Base-by-base conservation (phyloP, 225 moss, liverwort and hornwort genomes). In the Rhytidiadelphus loreus region DNA sequence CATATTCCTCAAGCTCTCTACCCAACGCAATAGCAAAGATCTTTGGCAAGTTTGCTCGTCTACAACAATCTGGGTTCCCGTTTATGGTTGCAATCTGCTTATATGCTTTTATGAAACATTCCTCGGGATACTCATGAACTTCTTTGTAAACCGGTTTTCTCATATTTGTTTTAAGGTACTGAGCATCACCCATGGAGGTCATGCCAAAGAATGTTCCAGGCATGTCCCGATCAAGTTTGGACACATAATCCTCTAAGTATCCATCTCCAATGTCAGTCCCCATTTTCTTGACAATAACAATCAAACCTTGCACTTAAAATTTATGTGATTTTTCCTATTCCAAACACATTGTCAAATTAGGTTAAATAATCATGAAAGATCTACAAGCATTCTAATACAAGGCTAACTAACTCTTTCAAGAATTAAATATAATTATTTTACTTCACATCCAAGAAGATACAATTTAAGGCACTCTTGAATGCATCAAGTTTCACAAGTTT, bases 151-250 rank as follows among this genome's bases (percentile, higher is more conserved):
- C 16, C 0, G 72, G 77, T 77, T 90, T 93, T 4, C 91, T 82
- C 12, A 37, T 30, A 13, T 90, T 92, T 13, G n/a, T 87, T 56
- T 59, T 92, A 0, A 94, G 25, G 19, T 94, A 94, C 7, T 88
- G 85, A 7, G 86, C 80, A 80, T 93, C 88, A 1, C 93, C 94
- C 88, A 92, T 92, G 6, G 86, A 88, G 3, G 94, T 94, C 93
- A 94, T 93, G 71, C 94, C 93, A 50, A 94, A 94, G 39, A 93
- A 94, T 17, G 81, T 88, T 18, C 94, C 92, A 0, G 93, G 93
- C 91, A 92, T 91, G 81, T 91, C 80, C 2, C 55, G 13, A 35
- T 92, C 77, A 14, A 89, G 25, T 11, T 83, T 87, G n/a, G 90
- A 89, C 8, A 91, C 63, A 18, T 90, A 90, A 81, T 92, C 94